These are phyloP conservation scores for Aphanocladium album DNA, from an alignment of 2,329 filamentous ascomycete species.

Conservation along the genomic window DNA sequence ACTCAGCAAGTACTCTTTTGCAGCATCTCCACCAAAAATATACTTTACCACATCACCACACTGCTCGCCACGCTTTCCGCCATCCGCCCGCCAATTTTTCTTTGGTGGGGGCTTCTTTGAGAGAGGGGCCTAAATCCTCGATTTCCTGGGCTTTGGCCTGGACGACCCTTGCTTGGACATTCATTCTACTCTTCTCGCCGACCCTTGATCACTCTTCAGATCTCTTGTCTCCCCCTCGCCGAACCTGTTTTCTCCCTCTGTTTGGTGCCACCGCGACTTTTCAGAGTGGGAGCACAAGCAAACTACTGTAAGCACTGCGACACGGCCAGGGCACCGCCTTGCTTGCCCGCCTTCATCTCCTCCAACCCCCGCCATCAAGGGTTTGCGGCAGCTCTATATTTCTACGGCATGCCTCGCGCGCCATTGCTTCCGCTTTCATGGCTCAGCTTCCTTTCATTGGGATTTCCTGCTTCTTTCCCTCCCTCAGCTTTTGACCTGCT, in stretches of 20 bases:
- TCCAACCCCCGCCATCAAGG: slow-evolving; percentile 1
- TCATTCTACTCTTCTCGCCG: background rate
- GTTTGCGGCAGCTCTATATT: background rate
- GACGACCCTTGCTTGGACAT: slow-evolving; percentile 2
- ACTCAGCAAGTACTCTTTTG: background rate
- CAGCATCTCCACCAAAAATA: background rate
- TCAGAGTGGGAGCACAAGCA: background rate
- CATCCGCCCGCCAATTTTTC: slow-evolving; percentile 12
- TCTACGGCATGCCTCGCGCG: background rate
- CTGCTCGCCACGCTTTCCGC: background rate
- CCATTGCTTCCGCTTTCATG: background rate
- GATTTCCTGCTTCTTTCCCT: background rate
- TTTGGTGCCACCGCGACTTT: background rate
- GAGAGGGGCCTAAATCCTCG: slow-evolving; percentile 12
- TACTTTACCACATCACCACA: background rate
- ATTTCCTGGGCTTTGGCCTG: slow-evolving; percentile 1
- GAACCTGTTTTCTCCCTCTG: background rate
- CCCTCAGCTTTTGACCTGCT: background rate
- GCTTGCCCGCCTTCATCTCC: slow-evolving; percentile 2
- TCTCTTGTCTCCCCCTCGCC: background rate
- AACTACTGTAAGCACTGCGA: slow-evolving; percentile 9
- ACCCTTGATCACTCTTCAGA: background rate
- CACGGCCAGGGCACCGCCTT: background rate
- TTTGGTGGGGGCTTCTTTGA: slow-evolving; percentile 9
- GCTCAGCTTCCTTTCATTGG: background rate